Evolutionary conservation across 139 green algal genomes (phyloP), one percentile per base, ranked within the genome.

Genomic region (Ettlia oleoabundans): DNA sequence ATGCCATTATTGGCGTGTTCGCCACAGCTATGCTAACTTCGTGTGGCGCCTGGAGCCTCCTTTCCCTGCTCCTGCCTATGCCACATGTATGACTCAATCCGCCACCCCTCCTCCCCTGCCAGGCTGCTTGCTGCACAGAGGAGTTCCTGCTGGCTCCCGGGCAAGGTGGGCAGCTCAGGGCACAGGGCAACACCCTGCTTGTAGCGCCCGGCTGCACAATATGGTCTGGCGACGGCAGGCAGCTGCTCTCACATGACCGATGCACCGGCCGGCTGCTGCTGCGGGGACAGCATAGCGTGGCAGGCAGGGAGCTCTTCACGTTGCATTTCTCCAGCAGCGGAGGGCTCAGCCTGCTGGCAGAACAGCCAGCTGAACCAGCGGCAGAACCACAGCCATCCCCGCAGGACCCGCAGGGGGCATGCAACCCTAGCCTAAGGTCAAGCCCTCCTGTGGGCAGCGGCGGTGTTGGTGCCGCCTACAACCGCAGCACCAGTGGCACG

Each of bases 91-190:
- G n/a, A n/a, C n/a, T n/a, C n/a, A n/a, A n/a, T n/a, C n/a, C n/a
- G n/a, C n/a, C n/a, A n/a, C n/a, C n/a, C n/a, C n/a, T n/a, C n/a
- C n/a, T n/a, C n/a, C n/a, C n/a, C n/a, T n/a, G n/a, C n/a, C n/a
- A n/a, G n/a, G n/a, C 35, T 10, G 43, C 62, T n/a, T 86, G 82
- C 74, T 86, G 82, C 82, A 82, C 55, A 35, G 82, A 86, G 68
- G 73, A 86, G 62, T 68, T 86, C 37, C 64, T 86, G 61, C 38
- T 86, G 24, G 58, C 78, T 21, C 37, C 42, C 18, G 69, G 69
- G 38, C 35, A 73, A 15, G 72, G 35, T 3, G 55, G 22, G 0
- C 41, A 64, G 21, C 53, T 78, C 28, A 5, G 5, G 4, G 18
- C 19, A 9, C n/a, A 47, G 40, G 53, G 32, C 18, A 41, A 41